phyloP scores from a whole-genome alignment of 2,329 filamentous ascomycete genomes.

The Aspergillus proliferans region DNA sequence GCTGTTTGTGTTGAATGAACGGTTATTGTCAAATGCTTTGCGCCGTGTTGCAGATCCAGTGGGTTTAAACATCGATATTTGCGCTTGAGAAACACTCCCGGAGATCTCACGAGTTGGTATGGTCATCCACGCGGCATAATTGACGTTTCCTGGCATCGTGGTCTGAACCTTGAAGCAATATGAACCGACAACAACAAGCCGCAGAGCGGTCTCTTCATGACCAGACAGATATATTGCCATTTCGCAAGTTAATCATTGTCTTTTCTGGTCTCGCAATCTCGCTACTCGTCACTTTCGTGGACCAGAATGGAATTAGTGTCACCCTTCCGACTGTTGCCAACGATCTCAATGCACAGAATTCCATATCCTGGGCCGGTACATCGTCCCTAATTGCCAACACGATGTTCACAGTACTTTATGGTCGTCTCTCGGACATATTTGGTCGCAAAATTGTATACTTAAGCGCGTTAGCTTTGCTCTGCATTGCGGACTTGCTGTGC shows the following conservation, averaged over 20 bases:
- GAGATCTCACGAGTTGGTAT: not conserved
- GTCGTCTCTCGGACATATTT: conserved; percentile 56
- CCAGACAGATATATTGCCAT: conserved; percentile 54
- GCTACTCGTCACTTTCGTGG: conserved; percentile 51
- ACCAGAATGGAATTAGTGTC: conserved; percentile 52
- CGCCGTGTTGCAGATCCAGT: not conserved
- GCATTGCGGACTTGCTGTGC: conserved; percentile 54
- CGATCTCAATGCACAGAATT: conserved; percentile 40
- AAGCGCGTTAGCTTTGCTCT: conserved; percentile 47
- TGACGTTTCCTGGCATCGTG: not conserved
- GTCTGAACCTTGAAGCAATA: conserved; percentile 4
- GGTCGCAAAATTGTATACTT: conserved; percentile 56
- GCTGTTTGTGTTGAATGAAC: not conserved
- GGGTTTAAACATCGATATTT: not conserved
- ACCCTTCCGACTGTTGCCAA: conserved; percentile 49
- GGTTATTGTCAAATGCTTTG: not conserved
- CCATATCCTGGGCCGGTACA: conserved; percentile 65
- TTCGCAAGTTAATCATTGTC: conserved; percentile 40
- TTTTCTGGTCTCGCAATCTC: conserved; percentile 49
- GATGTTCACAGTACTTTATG: conserved; percentile 60
- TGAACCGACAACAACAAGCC: conserved; percentile 28
- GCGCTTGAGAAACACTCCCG: not conserved
- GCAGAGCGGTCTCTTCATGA: conserved; percentile 47
- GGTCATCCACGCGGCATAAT: not conserved
- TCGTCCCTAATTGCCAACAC: conserved; percentile 63